phyloP scores from a whole-genome alignment of 176 grass and related monocot species.

The Calamus simplicifolius region DNA sequence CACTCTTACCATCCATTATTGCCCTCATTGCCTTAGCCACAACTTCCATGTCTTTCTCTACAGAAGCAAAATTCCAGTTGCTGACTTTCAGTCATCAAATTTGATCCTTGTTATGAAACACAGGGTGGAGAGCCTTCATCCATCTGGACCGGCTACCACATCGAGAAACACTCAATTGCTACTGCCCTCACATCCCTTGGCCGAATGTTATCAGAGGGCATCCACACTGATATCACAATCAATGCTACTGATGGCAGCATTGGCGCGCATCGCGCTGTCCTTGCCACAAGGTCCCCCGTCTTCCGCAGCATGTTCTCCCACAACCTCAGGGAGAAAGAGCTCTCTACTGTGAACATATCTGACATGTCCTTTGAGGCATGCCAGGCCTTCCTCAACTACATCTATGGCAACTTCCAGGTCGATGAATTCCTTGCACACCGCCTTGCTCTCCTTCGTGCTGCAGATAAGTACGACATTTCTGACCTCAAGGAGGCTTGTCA shows the following conservation, averaged over 20 bases:
- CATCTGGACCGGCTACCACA: constrained; percentile 56
- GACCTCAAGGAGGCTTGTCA: constrained; percentile 86
- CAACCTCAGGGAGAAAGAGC: constrained; percentile 80
- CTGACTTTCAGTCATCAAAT: not conserved
- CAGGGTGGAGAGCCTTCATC: constrained; percentile 83
- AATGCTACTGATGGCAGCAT: constrained; percentile 68
- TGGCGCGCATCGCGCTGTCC: constrained; percentile 64
- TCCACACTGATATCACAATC: constrained; percentile 88
- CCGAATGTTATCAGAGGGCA: constrained; percentile 61
- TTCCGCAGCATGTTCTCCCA: constrained; percentile 97
- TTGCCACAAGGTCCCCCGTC: constrained; percentile 56
- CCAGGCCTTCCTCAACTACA: constrained; percentile 80
- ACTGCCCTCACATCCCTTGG: constrained; percentile 36
- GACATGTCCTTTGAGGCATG: constrained; percentile 78
- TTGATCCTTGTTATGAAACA: not conserved
- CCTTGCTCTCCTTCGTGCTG: constrained; percentile 64
- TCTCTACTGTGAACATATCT: constrained; percentile 64
- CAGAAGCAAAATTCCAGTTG: too few species aligned
- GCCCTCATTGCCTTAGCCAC: too few species aligned
- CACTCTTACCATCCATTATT: too few species aligned
- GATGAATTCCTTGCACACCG: constrained; percentile 71
- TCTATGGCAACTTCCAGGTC: constrained; percentile 51
- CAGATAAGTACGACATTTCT: constrained; percentile 80
- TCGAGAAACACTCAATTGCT: constrained; percentile 43
- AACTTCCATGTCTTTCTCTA: too few species aligned